Evolutionary conservation across 2,329 filamentous ascomycete species (phyloP).

Genomic region (Fusarium acutatum): DNA sequence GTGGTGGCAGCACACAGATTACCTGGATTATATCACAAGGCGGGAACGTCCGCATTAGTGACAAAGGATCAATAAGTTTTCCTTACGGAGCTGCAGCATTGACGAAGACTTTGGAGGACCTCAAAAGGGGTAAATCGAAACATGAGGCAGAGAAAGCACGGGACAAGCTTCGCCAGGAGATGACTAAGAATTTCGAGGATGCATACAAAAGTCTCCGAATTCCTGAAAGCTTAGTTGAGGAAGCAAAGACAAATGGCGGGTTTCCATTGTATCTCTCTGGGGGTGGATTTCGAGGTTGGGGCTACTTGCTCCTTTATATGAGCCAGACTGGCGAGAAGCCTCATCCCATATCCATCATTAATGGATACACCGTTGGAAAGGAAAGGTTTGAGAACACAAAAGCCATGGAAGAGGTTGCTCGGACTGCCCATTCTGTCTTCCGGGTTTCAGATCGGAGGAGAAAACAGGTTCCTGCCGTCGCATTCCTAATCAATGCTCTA

Average conservation of each 20-base stretch:
- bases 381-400: constrained; percentile 23
- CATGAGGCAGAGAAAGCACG: constrained; percentile 13
- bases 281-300: constrained; percentile 20
- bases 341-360: constrained; percentile 22
- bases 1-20: constrained; percentile 25
- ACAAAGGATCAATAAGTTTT: constrained; percentile 18
- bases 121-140: constrained; percentile 16
- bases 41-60: constrained; percentile 19
- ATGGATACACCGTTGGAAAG: constrained; percentile 8
- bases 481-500: constrained; percentile 13
- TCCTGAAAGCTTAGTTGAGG: background rate
- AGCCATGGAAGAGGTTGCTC: constrained; percentile 21
- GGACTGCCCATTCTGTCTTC: constrained; percentile 18
- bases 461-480: constrained; percentile 19
- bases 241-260: constrained; percentile 8
- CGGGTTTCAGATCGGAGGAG: constrained; percentile 18
- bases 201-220: constrained; percentile 13
- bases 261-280: constrained; percentile 21
- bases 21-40: constrained; percentile 24
- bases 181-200: constrained; percentile 1
- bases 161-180: constrained; percentile 7
- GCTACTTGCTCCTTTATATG: constrained; percentile 20
- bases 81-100: constrained; percentile 21
- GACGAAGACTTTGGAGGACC: constrained; percentile 4
- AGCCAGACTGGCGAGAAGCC: constrained; percentile 1